These are phyloP conservation scores for Phaeolepiota aurea DNA, from an alignment of 768 basidiomycete species.

Conservation along the genomic window DNA sequence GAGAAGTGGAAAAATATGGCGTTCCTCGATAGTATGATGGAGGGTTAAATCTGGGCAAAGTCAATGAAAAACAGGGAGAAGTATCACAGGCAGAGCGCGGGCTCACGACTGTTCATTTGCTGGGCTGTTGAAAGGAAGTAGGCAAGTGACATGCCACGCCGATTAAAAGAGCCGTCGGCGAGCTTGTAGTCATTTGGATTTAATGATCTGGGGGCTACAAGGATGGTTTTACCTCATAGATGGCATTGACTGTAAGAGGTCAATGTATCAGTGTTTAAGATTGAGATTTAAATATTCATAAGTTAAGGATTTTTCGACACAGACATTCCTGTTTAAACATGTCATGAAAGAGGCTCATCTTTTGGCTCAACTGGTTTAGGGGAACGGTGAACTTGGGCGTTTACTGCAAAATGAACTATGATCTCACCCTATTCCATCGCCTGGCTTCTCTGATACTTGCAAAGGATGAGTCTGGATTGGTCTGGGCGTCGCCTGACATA, in stretches of 20 bases:
- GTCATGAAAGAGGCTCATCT: conserved; percentile 29
- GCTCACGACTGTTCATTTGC: conserved; percentile 31
- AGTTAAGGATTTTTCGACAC: conserved; percentile 8
- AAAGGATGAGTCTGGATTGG: too few species aligned
- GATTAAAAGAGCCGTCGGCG: conserved; percentile 42
- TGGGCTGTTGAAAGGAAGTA: conserved; percentile 31
- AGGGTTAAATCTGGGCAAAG: conserved; percentile 35
- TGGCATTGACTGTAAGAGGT: conserved; percentile 26
- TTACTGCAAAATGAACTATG: too few species aligned
- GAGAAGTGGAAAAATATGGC: conserved; percentile 41
- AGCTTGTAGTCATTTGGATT: conserved; percentile 20
- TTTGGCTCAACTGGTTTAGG: conserved; percentile 18
- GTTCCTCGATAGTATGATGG: conserved; percentile 51
- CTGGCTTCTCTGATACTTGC: too few species aligned
- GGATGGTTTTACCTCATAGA: conserved; percentile 36
- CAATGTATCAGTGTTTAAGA: neutral
- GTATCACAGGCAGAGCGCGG: neutral
- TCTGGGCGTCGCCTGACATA: too few species aligned
- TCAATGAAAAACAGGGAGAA: too few species aligned
- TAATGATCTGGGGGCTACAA: neutral
- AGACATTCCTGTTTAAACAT: conserved; percentile 43
- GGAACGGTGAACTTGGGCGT: neutral
- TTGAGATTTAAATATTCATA: neutral
- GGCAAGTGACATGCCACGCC: conserved; percentile 31
- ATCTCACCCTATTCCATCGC: conserved; percentile 15